A percentile compares a stretch with the other conserved stretches of the same genome.
phyloP scores from a whole-genome alignment of 768 basidiomycete species.

The Pisolithus marmoratus region DNA sequence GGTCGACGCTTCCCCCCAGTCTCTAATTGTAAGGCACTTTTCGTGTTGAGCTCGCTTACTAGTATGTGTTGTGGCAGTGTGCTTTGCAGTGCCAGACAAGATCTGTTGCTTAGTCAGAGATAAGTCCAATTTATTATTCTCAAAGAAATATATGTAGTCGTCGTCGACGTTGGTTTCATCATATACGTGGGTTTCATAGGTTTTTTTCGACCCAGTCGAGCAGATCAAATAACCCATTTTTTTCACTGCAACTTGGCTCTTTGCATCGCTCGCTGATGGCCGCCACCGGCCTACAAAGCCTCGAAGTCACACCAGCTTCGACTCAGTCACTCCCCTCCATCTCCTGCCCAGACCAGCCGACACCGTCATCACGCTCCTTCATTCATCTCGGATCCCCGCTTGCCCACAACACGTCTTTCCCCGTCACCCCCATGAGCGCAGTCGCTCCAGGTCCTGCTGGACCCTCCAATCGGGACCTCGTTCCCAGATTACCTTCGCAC shows the following conservation, averaged over 20 bases:
- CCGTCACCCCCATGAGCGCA: constrained; percentile 33
- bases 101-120: too few species aligned
- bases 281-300: constrained; percentile 1
- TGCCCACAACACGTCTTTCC: constrained; percentile 39
- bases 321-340: constrained; percentile 35
- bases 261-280: constrained; percentile 7
- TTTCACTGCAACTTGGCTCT: neutral
- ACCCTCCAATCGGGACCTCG: constrained; percentile 53
- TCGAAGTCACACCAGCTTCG: neutral
- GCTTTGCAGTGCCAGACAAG: too few species aligned
- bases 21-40: too few species aligned
- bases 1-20: too few species aligned
- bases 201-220: too few species aligned
- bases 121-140: too few species aligned
- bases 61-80: too few species aligned
- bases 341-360: constrained; percentile 32
- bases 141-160: too few species aligned
- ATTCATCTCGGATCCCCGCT: constrained; percentile 28
- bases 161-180: too few species aligned
- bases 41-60: too few species aligned
- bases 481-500: constrained; percentile 60
- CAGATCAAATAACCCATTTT: neutral
- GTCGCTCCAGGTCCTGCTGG: constrained; percentile 32
- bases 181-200: too few species aligned
- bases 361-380: constrained; percentile 33